Evolutionary conservation across 768 basidiomycete genomes (phyloP).

Genomic region (Pleurotus eryngii): DNA sequence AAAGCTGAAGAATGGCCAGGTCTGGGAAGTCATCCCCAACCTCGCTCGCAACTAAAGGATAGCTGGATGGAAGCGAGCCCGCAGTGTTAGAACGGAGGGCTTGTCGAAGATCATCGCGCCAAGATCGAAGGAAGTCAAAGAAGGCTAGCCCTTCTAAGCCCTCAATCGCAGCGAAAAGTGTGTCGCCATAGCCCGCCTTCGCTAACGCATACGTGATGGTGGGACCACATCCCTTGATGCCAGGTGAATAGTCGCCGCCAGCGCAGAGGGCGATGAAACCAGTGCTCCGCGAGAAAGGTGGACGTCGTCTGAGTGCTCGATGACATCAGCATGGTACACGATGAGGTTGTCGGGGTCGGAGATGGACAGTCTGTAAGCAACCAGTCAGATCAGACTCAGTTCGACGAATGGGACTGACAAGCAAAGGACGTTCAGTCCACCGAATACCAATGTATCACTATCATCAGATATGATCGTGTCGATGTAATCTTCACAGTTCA

Average conservation of each 20-base stretch:
- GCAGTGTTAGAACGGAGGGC: slow-evolving; percentile 8
- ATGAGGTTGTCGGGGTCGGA: slow-evolving; percentile 41
- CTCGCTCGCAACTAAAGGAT: slow-evolving; percentile 20
- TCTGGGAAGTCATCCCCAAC: slow-evolving; percentile 28
- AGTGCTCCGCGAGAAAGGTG: not conserved
- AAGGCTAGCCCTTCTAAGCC: slow-evolving; percentile 4
- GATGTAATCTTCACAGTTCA: slow-evolving; percentile 77
- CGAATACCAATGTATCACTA: slow-evolving; percentile 90
- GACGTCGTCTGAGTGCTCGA: slow-evolving; percentile 13
- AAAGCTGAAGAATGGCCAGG: slow-evolving; percentile 32
- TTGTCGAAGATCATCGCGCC: slow-evolving; percentile 5
- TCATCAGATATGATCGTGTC: slow-evolving; percentile 92
- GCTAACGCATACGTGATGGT: not conserved
- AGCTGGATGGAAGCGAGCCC: slow-evolving; percentile 21
- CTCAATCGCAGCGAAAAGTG: slow-evolving; percentile 20
- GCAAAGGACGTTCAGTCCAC: slow-evolving; percentile 33
- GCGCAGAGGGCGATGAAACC: not conserved
- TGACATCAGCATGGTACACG: slow-evolving; percentile 46
- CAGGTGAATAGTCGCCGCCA: not conserved
- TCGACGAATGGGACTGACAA: too few relatives aligned
- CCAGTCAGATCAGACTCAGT: too few relatives aligned
- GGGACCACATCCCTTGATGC: slow-evolving; percentile 17
- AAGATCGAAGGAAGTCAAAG: not conserved
- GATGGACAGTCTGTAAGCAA: too few relatives aligned
- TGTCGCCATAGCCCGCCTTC: slow-evolving; percentile 27